Evolutionary conservation across 192 early-diverging fungal species (phyloP).

Genomic region (Lobulomyces angularis): DNA sequence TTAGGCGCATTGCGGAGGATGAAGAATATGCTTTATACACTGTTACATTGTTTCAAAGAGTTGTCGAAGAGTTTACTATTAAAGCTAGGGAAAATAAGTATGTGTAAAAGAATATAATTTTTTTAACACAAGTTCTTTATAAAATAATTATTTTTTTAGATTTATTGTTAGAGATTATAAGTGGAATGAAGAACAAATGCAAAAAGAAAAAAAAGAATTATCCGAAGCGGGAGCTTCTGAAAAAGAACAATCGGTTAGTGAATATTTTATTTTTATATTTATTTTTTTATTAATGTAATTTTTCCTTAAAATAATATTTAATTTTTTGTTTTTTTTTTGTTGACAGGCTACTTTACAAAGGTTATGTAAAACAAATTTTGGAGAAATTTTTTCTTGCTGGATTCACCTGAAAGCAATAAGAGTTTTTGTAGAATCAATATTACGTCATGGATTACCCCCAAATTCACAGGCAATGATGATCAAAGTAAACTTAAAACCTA

Average conservation of each 20-base stretch:
- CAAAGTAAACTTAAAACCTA: conserved; percentile 26
- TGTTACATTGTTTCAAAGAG: conserved; percentile 82
- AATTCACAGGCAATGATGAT: conserved; percentile 74
- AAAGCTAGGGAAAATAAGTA: conserved; percentile 82
- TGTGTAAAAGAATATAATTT: neutral
- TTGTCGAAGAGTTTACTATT: conserved; percentile 77
- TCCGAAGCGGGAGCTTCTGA: conserved; percentile 63
- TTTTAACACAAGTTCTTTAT: too few relatives aligned
- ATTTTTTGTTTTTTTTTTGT: neutral
- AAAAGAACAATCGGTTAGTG: conserved; percentile 59
- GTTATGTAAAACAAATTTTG: conserved; percentile 86
- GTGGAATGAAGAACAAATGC: conserved; percentile 66
- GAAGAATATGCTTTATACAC: conserved; percentile 87
- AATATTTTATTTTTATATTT: conserved; percentile 4
- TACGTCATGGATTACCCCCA: conserved; percentile 94
- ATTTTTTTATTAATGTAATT: neutral
- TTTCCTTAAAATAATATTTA: conserved; percentile 3
- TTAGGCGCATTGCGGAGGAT: conserved; percentile 78
- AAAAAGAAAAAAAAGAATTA: conserved; percentile 42
- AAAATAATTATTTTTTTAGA: conserved; percentile 23
- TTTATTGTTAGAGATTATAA: conserved; percentile 94
- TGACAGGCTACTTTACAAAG: conserved; percentile 56
- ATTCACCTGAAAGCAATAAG: conserved; percentile 89
- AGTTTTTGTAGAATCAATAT: conserved; percentile 89
- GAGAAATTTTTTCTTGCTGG: conserved; percentile 85